Evolutionary conservation across 352 stramenopile species (phyloP).

Genomic region (Globisporangium alternatum): DNA sequence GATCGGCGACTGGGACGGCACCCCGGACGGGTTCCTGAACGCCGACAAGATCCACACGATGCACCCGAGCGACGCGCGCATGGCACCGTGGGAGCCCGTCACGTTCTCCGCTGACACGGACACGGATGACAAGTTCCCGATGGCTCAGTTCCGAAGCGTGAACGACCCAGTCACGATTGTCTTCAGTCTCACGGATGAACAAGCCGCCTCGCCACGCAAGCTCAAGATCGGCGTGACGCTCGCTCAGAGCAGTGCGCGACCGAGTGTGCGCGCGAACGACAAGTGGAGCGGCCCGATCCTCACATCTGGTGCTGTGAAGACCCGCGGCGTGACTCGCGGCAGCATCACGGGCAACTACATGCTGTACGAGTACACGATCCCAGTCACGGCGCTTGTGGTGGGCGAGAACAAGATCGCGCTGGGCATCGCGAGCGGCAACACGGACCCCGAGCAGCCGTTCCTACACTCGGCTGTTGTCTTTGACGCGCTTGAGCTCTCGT

Average conservation of each 20-base stretch:
- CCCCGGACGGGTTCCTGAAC: slow-evolving; percentile 45
- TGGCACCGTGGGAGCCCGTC: slow-evolving; percentile 24
- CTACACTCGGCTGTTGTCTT: slow-evolving; percentile 43
- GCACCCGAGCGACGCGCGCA: slow-evolving; percentile 44
- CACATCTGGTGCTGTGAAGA: slow-evolving; percentile 35
- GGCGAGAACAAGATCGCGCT: slow-evolving; percentile 38
- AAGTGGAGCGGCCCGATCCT: slow-evolving; percentile 36
- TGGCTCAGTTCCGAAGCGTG: slow-evolving; percentile 43
- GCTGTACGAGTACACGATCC: slow-evolving; percentile 48
- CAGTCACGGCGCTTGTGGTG: slow-evolving; percentile 28
- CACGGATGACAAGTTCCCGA: slow-evolving; percentile 28
- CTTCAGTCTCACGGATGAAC: slow-evolving; percentile 26
- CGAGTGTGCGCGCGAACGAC: slow-evolving; percentile 33
- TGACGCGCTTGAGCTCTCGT: slow-evolving; percentile 46
- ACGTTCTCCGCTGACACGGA: slow-evolving; percentile 27
- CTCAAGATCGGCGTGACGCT: slow-evolving; percentile 44
- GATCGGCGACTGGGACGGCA: slow-evolving; percentile 54
- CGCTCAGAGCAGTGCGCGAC: slow-evolving; percentile 28
- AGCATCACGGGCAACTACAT: slow-evolving; percentile 46
- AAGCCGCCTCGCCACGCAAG: slow-evolving; percentile 24
- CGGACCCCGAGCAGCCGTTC: slow-evolving; percentile 37
- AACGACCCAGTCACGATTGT: slow-evolving; percentile 40
- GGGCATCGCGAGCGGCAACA: slow-evolving; percentile 39
- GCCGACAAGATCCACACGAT: slow-evolving; percentile 53
- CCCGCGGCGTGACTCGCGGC: slow-evolving; percentile 43